These are phyloP conservation scores for Cutaneotrichosporon dermatis DNA, from an alignment of 1,284 basidiomycete species.

Conservation along the genomic window DNA sequence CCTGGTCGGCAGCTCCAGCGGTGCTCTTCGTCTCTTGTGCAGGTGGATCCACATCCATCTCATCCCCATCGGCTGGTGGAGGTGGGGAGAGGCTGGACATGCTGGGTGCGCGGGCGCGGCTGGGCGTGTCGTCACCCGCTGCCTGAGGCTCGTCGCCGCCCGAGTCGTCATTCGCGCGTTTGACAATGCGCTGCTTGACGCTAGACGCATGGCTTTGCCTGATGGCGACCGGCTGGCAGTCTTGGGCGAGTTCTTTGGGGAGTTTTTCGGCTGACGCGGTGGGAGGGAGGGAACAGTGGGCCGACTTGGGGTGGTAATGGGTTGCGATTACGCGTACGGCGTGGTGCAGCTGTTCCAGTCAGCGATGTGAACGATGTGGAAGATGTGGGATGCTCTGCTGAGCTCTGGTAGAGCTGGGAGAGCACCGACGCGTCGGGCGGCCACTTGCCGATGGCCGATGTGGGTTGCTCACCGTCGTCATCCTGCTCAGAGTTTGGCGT, in stretches of 20 bases:
- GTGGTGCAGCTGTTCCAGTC: constrained; percentile 22
- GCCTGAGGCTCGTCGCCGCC: no score
- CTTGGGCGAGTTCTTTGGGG: constrained; percentile 33
- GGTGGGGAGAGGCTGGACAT: constrained; percentile 33
- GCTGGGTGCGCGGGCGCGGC: constrained; percentile 16
- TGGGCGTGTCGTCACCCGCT: not conserved
- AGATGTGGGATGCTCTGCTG: not conserved
- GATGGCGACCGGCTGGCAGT: constrained; percentile 20
- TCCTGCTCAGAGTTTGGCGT: constrained; percentile 23
- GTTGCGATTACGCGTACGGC: constrained; percentile 40
- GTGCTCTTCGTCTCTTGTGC: no score
- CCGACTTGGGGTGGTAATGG: constrained; percentile 43
- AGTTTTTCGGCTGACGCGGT: constrained; percentile 40
- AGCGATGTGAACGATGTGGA: not conserved
- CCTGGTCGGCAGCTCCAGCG: no score
- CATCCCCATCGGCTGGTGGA: constrained; percentile 31
- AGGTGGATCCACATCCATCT: constrained; percentile 6
- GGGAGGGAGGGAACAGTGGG: constrained; percentile 46
- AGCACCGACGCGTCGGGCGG: not conserved
- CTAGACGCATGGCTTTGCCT: constrained; percentile 7
- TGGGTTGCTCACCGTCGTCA: constrained; percentile 20
- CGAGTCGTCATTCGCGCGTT: constrained; percentile 16
- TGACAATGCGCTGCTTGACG: constrained; percentile 22
- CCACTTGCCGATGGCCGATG: not conserved
- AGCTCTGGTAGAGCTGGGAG: not conserved